Evolutionary conservation across 1,139 yeast genomes (phyloP).

Genomic region (Candida pseudoviswanathii): DNA sequence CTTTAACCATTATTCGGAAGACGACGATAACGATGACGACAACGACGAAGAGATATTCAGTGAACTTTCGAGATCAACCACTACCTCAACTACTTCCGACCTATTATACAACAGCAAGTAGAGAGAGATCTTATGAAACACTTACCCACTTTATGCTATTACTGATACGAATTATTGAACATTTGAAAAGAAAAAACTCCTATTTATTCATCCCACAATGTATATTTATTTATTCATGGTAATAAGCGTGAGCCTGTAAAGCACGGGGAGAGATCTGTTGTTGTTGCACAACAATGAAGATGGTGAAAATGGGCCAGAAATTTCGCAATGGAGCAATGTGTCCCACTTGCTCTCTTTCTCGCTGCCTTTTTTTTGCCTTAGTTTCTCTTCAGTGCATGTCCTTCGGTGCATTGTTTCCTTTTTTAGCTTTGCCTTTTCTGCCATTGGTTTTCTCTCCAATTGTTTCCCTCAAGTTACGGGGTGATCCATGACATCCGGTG

Average conservation of each 20-base stretch:
- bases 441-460: neutral
- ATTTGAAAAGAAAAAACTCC: neutral
- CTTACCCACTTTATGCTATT: neutral
- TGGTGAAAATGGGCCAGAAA: too few species aligned
- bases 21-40: constrained; percentile 1
- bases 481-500: too few species aligned
- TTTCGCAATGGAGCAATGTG: constrained; percentile 3
- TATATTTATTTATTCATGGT: too few species aligned
- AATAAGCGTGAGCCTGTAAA: too few species aligned
- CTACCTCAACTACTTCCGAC: neutral
- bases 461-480: too few species aligned
- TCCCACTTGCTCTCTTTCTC: neutral
- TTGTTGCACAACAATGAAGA: too few species aligned
- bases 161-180: constrained; percentile 2
- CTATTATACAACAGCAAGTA: constrained; percentile 3
- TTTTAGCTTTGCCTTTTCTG: neutral
- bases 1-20: constrained; percentile 1
- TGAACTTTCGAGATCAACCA: constrained; percentile 2
- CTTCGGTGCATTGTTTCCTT: neutral
- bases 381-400: neutral
- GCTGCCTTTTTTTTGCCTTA: too few species aligned
- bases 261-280: too few species aligned
- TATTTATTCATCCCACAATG: neutral
- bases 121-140: neutral
- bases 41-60: constrained; percentile 1